Conservation (phyloP, 176 grass and related monocot species). For the Themeda triandra region DNA sequence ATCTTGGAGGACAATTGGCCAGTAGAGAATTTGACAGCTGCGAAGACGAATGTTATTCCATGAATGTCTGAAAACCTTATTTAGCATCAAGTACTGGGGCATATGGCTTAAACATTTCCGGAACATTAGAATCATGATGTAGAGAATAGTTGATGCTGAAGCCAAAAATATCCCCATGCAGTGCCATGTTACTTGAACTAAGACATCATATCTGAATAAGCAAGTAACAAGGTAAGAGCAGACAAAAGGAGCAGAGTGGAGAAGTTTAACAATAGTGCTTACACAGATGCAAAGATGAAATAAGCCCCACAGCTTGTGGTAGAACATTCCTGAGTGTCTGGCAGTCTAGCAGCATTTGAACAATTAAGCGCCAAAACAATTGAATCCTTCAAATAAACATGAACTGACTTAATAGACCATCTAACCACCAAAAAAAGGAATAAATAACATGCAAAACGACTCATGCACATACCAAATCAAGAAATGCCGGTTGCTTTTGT, state of each 20-base stretch:
- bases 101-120: slow-evolving; percentile 49
- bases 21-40: slow-evolving; percentile 89
- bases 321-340: slow-evolving; percentile 34
- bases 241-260: slow-evolving; percentile 23
- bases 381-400: slow-evolving; percentile 46
- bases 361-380: slow-evolving; percentile 90
- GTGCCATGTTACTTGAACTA: slow-evolving; percentile 48
- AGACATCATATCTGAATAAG: slow-evolving; percentile 43
- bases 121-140: slow-evolving; percentile 64
- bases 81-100: slow-evolving; percentile 42
- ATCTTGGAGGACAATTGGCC: slow-evolving; percentile 82
- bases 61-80: slow-evolving; percentile 62
- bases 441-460: slow-evolving; percentile 4
- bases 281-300: slow-evolving; percentile 55
- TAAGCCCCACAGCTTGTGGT: slow-evolving; percentile 18
- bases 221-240: slow-evolving; percentile 25
- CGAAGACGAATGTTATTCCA: slow-evolving; percentile 72
- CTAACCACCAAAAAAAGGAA: slow-evolving; percentile 13
- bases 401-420: slow-evolving; percentile 20
- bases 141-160: slow-evolving; percentile 64
- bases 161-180: slow-evolving; percentile 49
- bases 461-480: slow-evolving; percentile 69
- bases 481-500: slow-evolving; percentile 42
- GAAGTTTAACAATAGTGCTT: slow-evolving; percentile 34
- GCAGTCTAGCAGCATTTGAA: slow-evolving; percentile 54